Evolutionary conservation across 805 yeast species (phyloP).

Genomic region (Vanderwaltozyma verrucispora): DNA sequence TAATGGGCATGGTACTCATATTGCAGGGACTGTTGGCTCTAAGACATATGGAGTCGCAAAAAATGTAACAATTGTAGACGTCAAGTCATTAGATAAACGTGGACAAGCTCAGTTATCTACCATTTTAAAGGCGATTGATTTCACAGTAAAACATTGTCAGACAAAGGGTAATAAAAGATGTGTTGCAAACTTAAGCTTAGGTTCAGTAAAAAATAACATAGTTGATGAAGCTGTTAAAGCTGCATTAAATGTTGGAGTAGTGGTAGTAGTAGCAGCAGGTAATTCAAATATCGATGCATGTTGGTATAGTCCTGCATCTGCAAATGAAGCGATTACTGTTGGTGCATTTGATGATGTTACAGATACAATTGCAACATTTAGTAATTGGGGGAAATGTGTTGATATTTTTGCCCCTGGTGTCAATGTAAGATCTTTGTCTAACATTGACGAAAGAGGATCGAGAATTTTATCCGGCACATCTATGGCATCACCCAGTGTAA

Average conservation of each 20-base stretch:
- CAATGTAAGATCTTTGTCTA: slow-evolving; percentile 47
- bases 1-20: slow-evolving; percentile 89
- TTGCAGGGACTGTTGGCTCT: slow-evolving; percentile 83
- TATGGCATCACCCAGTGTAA: slow-evolving; percentile 66
- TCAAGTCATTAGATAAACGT: slow-evolving; percentile 55
- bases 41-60: slow-evolving; percentile 79
- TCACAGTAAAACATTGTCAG: slow-evolving; percentile 48
- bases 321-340: slow-evolving; percentile 61
- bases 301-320: slow-evolving; percentile 73
- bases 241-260: slow-evolving; percentile 61
- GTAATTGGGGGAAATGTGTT: slow-evolving; percentile 91
- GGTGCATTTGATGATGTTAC: slow-evolving; percentile 78
- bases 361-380: slow-evolving; percentile 62
- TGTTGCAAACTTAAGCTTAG: slow-evolving; percentile 73
- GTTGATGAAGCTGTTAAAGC: slow-evolving; percentile 68
- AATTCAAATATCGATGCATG: slow-evolving; percentile 74
- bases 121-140: slow-evolving; percentile 58
- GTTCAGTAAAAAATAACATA: slow-evolving; percentile 55
- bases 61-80: slow-evolving; percentile 48
- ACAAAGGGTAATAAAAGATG: slow-evolving; percentile 30
- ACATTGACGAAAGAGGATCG: slow-evolving; percentile 12
- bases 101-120: slow-evolving; percentile 68
- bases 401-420: slow-evolving; percentile 81
- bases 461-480: slow-evolving; percentile 58
- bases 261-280: slow-evolving; percentile 80